Conservation (phyloP, 306 rosid genomes). For the Potentilla sterilis region DNA sequence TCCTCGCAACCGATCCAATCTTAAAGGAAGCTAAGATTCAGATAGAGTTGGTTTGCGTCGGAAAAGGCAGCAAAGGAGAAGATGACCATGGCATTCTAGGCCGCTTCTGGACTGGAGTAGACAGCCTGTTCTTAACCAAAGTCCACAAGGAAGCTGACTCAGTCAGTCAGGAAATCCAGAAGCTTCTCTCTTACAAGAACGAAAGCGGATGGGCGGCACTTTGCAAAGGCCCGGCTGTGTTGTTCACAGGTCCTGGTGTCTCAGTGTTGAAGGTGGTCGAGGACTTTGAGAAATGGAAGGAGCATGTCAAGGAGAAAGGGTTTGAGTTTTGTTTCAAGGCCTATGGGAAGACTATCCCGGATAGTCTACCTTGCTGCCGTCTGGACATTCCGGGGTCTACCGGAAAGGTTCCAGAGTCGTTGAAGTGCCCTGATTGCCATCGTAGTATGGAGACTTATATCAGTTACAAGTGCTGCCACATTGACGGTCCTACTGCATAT, state of each 20-base stretch:
- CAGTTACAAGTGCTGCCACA: slow-evolving; percentile 60
- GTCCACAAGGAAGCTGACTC: slow-evolving; percentile 15
- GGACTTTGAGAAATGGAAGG: slow-evolving; percentile 49
- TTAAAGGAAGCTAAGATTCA: slow-evolving; percentile 44
- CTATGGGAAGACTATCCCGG: background rate
- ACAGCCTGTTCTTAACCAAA: slow-evolving; percentile 40
- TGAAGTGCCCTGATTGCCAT: slow-evolving; percentile 53
- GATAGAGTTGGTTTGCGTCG: slow-evolving; percentile 35
- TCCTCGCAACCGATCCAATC: slow-evolving; percentile 34
- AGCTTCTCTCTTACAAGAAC: slow-evolving; percentile 51
- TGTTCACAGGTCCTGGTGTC: slow-evolving; percentile 38
- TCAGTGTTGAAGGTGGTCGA: slow-evolving; percentile 29
- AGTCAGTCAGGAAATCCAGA: slow-evolving; percentile 40
- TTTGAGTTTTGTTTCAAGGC: slow-evolving; percentile 33
- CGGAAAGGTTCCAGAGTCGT: slow-evolving; percentile 41
- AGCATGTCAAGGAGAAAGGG: slow-evolving; percentile 17
- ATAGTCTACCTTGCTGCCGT: slow-evolving; percentile 26
- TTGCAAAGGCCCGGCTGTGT: slow-evolving; percentile 30
- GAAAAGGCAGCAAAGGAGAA: slow-evolving; percentile 27
- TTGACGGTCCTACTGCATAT: slow-evolving; percentile 8
- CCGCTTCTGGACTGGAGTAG: slow-evolving; percentile 46
- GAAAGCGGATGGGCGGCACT: slow-evolving; percentile 55
- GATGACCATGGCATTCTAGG: slow-evolving; percentile 31
- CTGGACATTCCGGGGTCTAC: slow-evolving; percentile 32
- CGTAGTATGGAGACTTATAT: slow-evolving; percentile 47